Conservation (phyloP, 148 eudicot genomes). For the Diospyros lotus region DNA sequence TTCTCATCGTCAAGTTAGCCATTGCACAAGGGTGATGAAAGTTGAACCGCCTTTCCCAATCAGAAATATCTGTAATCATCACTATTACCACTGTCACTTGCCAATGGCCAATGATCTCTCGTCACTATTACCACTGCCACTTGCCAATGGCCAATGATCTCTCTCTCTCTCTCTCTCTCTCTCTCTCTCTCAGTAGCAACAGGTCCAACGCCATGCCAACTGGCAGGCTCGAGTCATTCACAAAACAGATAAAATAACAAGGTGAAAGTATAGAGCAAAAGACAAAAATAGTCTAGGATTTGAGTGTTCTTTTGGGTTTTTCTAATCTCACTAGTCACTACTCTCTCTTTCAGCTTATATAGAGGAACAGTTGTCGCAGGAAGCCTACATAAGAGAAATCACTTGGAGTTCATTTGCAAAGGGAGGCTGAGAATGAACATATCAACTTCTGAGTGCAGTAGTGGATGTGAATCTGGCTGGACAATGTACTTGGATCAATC, state of each 20-base stretch:
- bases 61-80: not conserved
- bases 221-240: conserved; percentile 51
- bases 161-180: conserved; percentile 14
- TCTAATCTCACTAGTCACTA: not conserved
- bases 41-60: conserved; percentile 5
- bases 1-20: conserved; percentile 27
- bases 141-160: conserved; percentile 6
- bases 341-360: conserved; percentile 20
- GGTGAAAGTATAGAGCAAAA: conserved; percentile 28
- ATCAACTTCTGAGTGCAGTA: conserved; percentile 50
- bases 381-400: not conserved
- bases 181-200: not conserved
- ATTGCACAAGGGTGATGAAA: conserved; percentile 24
- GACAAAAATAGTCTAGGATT: conserved; percentile 46
- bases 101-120: not conserved
- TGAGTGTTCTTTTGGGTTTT: conserved; percentile 23
- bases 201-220: conserved; percentile 38
- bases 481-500: conserved; percentile 72
- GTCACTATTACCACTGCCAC: conserved; percentile 17
- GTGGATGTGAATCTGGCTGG: conserved; percentile 91
- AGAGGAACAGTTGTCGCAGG: conserved; percentile 5
- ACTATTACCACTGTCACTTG: conserved; percentile 20
- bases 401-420: not conserved
- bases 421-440: conserved; percentile 34
- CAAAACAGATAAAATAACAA: conserved; percentile 26